Evolutionary conservation across 176 grass and related monocot genomes (phyloP).

Genomic region (Zizania latifolia): DNA sequence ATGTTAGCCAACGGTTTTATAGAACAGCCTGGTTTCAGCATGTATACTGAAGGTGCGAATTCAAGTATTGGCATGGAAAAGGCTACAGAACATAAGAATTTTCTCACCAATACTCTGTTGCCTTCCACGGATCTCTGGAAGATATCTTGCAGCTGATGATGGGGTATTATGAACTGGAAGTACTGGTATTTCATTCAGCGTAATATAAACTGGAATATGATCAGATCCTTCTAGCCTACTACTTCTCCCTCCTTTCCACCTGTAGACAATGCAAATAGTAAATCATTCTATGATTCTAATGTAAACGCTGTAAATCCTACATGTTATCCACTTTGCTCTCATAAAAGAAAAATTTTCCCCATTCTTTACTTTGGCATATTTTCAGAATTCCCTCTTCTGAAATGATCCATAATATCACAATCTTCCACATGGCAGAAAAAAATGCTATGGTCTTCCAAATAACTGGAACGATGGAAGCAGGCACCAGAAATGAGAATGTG

Average conservation of each 20-base stretch:
- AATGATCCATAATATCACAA: slow-evolving; percentile 87
- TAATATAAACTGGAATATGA: slow-evolving; percentile 90
- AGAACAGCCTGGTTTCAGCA: slow-evolving; percentile 8
- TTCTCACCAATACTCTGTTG: slow-evolving; percentile 81
- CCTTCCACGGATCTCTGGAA: slow-evolving; percentile 79
- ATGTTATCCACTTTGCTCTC: not conserved
- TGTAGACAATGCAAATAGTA: slow-evolving; percentile 48
- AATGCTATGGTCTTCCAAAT: slow-evolving; percentile 53
- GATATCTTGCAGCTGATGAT: slow-evolving; percentile 71
- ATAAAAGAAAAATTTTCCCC: slow-evolving; percentile 6
- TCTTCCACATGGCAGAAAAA: slow-evolving; percentile 75
- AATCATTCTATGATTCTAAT: slow-evolving; percentile 10
- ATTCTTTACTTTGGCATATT: slow-evolving; percentile 64
- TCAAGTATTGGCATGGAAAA: not conserved
- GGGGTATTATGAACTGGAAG: slow-evolving; percentile 68
- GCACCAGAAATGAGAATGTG: slow-evolving; percentile 76
- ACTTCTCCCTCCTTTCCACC: slow-evolving; percentile 93
- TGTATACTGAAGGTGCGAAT: not conserved
- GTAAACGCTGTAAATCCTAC: not conserved
- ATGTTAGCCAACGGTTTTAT: not conserved
- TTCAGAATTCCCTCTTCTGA: slow-evolving; percentile 70
- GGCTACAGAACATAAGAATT: not conserved
- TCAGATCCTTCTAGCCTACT: slow-evolving; percentile 96
- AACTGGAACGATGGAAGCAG: slow-evolving; percentile 60
- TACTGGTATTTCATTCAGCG: slow-evolving; percentile 59